Percentiles rank a stretch among this genome's conserved stretches.
These are phyloP conservation scores for Penicillium antarcticum DNA, from an alignment of 495 filamentous ascomycete species.

Conservation along the genomic window DNA sequence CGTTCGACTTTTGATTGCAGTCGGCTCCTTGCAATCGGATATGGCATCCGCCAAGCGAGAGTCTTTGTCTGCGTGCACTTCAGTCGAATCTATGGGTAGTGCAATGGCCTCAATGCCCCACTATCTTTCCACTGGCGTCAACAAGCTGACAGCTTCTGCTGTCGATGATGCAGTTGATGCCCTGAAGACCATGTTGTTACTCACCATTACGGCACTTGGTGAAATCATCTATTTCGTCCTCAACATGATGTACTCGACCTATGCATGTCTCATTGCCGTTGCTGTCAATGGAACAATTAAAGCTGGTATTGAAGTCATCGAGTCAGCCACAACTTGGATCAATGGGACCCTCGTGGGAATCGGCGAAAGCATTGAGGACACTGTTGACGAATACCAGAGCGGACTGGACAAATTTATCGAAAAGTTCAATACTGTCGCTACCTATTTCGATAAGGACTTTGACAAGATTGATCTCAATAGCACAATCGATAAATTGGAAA, in stretches of 20 bases:
- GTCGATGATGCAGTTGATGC: constrained; percentile 75
- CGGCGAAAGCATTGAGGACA: constrained; percentile 56
- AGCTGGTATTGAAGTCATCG: constrained; percentile 61
- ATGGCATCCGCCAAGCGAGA: constrained; percentile 71
- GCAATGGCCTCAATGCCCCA: constrained; percentile 97
- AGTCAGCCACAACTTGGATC: constrained; percentile 67
- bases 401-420: constrained; percentile 56
- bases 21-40: constrained; percentile 64
- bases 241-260: constrained; percentile 83
- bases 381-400: constrained; percentile 54
- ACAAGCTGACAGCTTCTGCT: constrained; percentile 72
- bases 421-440: constrained; percentile 36
- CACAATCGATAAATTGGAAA: constrained; percentile 60
- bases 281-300: constrained; percentile 74
- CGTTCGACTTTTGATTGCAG: constrained; percentile 71
- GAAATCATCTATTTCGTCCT: constrained; percentile 86
- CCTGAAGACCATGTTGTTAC: constrained; percentile 67
- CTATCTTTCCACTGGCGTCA: constrained; percentile 85
- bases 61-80: constrained; percentile 82
- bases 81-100: constrained; percentile 91
- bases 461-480: constrained; percentile 58
- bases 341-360: constrained; percentile 69
- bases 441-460: constrained; percentile 29
- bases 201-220: constrained; percentile 80
- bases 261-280: constrained; percentile 80